Evolutionary conservation across 169 alveolate species (phyloP).

Genomic region (Theileria parva): DNA sequence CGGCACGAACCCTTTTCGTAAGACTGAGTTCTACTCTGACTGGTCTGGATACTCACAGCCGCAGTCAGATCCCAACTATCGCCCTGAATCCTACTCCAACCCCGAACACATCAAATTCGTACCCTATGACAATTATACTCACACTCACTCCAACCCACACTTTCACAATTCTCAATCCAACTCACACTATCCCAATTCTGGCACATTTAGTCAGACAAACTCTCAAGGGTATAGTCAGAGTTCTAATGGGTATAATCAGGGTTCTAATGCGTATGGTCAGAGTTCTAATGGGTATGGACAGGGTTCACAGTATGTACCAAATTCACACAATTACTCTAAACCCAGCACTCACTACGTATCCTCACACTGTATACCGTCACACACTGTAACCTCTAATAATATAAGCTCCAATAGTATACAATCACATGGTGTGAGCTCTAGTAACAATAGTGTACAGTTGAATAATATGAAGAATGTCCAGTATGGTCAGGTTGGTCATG

Average conservation of each 20-base stretch:
- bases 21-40: background rate
- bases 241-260: background rate
- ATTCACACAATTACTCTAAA: too few species aligned
- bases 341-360: too few species aligned
- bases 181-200: too few species aligned
- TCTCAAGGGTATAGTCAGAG: background rate
- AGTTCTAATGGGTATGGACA: background rate
- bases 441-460: too few species aligned
- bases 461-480: too few species aligned
- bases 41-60: background rate
- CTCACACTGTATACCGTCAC: background rate
- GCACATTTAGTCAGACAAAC: too few species aligned
- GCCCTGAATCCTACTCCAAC: background rate
- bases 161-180: background rate
- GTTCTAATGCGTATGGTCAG: background rate
- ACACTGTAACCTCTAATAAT: too few species aligned
- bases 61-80: background rate
- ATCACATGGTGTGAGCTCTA: too few species aligned
- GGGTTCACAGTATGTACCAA: background rate
- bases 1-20: background rate
- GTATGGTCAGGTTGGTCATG: too few species aligned
- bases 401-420: too few species aligned
- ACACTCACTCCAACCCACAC: background rate
- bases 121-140: background rate
- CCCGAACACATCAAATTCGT: background rate